Evolutionary conservation across 768 basidiomycete genomes (phyloP), one percentile per base, ranked within the genome.

Genomic region (button mushroom (Agaricus bisporus)): DNA sequence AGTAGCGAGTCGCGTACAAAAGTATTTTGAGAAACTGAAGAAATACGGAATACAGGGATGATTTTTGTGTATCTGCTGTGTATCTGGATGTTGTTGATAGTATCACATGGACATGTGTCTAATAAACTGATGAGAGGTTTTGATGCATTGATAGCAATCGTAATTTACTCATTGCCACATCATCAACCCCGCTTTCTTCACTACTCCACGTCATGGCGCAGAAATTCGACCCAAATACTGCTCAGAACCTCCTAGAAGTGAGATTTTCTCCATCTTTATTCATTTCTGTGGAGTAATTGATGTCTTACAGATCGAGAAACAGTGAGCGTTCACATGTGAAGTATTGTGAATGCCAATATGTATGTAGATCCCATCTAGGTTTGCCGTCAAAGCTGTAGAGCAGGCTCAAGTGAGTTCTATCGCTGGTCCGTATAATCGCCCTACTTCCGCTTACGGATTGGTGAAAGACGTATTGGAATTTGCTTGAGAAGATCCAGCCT

Each of bases 341-440:
- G 32, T 2, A 11, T 32, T 32, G 32, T 32, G 32, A 32, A 32
- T 32, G 11, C 32, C 32, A 32, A 32, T 32, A 11, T 8, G 32
- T 32, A 11, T 8, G 32, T 32, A 32, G 32, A 32, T 26, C 48
- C 39, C 54, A 28, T 28, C 22, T 48, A 88, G 86, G 64, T 93
- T 94, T 66, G 91, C 91, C 22, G 95, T 99, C 52, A 91, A 87
- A 68, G 91, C 93, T 11, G 94, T 98, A 48, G 95, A 99, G 66
- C 93, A 98, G 60, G 91, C 95, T 42, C 91, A 95, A 77, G 93
- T 91, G 48, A 57, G n/a, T 18, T 47, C 18, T 12, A 26, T 12
- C 18, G n/a, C 32, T 15, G 11, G 28, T 28, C 26, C 18, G 28
- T 11, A 26, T 25, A 35, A 45, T 52, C 18, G 45, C 48, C 20